Conservation (phyloP, 208 protist genomes). For the Porcisia deanei region DNA sequence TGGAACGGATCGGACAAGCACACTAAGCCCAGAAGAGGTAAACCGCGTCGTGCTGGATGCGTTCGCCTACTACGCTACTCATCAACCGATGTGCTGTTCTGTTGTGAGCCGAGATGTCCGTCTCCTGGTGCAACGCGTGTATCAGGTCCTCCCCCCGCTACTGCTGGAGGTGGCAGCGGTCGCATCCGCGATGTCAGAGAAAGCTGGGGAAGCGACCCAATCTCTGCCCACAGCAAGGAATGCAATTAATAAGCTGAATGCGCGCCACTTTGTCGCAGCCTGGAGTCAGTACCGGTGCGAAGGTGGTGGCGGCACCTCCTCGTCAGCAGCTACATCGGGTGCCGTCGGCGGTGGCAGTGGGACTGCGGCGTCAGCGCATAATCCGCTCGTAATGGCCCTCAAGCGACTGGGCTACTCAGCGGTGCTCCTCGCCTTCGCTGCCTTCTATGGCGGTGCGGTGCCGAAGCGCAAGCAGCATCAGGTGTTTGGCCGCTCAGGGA, state of each 20-base stretch:
- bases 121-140: constrained; percentile 64
- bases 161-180: constrained; percentile 18
- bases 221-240: neutral
- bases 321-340: neutral
- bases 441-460: constrained; percentile 83
- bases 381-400: constrained; percentile 62
- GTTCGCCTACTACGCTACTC: constrained; percentile 63
- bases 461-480: constrained; percentile 59
- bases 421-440: constrained; percentile 73
- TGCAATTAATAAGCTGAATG: constrained; percentile 42
- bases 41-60: constrained; percentile 34
- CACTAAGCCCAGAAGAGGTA: constrained; percentile 11
- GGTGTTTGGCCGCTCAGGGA: constrained; percentile 42
- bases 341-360: neutral
- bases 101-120: constrained; percentile 63
- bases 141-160: constrained; percentile 57
- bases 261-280: constrained; percentile 57
- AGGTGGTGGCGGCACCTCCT: neutral
- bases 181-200: neutral
- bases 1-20: neutral
- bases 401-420: constrained; percentile 63
- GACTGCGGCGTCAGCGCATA: constrained; percentile 4
- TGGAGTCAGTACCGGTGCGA: constrained; percentile 44
- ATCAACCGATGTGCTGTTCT: constrained; percentile 75
- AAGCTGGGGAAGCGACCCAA: neutral